Base-by-base conservation (phyloP, 139 green algal species). In the Chlamydomonas urium region DNA sequence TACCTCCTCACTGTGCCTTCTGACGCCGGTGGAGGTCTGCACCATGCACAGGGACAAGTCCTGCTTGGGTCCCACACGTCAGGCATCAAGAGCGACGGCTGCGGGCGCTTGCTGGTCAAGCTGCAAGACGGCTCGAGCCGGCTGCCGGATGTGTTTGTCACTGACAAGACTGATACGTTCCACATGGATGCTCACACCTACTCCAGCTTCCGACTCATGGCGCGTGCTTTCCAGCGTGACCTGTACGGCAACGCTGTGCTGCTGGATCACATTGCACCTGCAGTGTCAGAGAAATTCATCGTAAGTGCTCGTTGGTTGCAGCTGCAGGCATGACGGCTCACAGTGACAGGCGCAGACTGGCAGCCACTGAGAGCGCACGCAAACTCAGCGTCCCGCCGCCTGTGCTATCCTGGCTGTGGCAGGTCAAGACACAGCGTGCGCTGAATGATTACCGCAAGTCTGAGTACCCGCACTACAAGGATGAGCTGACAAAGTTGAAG, bases 381-480 rank as follows among this genome's bases (percentile, higher is more conserved):
- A n/a, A n/a, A n/a, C n/a, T n/a, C n/a, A n/a, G n/a, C n/a, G n/a
- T n/a, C n/a, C n/a, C n/a, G n/a, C n/a, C n/a, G n/a, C n/a, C n/a
- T n/a, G n/a, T n/a, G n/a, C n/a, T n/a, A n/a, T n/a, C n/a, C n/a
- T n/a, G n/a, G n/a, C n/a, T n/a, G n/a, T n/a, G n/a, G n/a, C 74
- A 87, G 82, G 82, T 88, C 57, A 88, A 88, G 76, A 88, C 82
- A 23, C 79, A 85, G 79, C 76, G 82, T 21, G 82, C 82, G 23
- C 69, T 85, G 21, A 84, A 85, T 28, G 82, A 88, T 74, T 88
- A 88, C 76, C 82, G 82, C 72, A 88, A 88, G 76, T 79, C 67
- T 0, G 79, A 81, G 29, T 88, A 81, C 74, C 82, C 82, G 2
- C 82, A 88, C 68, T 81, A 79, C 79, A 76, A 71, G 57, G 82